phyloP scores from a whole-genome alignment of 2,329 filamentous ascomycete genomes.

The Arthrobotrys iridis region DNA sequence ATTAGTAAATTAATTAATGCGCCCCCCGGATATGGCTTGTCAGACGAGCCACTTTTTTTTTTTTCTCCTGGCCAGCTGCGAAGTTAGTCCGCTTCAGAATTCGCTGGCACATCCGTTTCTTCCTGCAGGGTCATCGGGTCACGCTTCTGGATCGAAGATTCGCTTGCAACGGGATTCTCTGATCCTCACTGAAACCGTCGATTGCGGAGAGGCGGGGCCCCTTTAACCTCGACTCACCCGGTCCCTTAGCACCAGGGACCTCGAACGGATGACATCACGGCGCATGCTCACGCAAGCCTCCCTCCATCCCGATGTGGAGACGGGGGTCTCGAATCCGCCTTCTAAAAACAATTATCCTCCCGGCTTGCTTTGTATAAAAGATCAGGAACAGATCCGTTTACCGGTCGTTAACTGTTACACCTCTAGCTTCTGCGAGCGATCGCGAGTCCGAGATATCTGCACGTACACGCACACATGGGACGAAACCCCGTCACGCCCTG shows the following conservation, averaged over 20 bases:
- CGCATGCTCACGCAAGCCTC: conserved; percentile 8
- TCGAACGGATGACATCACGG: conserved; percentile 38
- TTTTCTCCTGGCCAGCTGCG: no score
- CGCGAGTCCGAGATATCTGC: background rate
- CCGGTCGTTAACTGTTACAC: conserved; percentile 35
- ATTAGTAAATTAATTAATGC: conserved; percentile 8
- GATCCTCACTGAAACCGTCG: conserved; percentile 43
- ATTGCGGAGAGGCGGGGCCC: conserved; percentile 29
- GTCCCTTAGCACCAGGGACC: conserved; percentile 9
- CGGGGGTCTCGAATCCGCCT: no score
- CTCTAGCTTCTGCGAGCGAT: conserved; percentile 2
- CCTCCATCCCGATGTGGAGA: background rate
- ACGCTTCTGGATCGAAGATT: conserved; percentile 50
- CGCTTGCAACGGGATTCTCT: conserved; percentile 26
- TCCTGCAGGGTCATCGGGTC: conserved; percentile 35
- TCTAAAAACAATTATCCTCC: background rate
- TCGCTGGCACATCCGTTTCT: background rate
- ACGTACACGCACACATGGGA: background rate
- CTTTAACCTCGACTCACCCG: conserved; percentile 11
- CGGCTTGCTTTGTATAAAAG: background rate
- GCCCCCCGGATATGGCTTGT: conserved; percentile 48
- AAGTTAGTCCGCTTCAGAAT: background rate
- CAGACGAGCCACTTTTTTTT: conserved; percentile 27
- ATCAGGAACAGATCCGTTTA: conserved; percentile 22
- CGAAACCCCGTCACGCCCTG: background rate